These are phyloP conservation scores for Leccinellum rugosiceps DNA, from an alignment of 768 basidiomycete species.

Conservation along the genomic window DNA sequence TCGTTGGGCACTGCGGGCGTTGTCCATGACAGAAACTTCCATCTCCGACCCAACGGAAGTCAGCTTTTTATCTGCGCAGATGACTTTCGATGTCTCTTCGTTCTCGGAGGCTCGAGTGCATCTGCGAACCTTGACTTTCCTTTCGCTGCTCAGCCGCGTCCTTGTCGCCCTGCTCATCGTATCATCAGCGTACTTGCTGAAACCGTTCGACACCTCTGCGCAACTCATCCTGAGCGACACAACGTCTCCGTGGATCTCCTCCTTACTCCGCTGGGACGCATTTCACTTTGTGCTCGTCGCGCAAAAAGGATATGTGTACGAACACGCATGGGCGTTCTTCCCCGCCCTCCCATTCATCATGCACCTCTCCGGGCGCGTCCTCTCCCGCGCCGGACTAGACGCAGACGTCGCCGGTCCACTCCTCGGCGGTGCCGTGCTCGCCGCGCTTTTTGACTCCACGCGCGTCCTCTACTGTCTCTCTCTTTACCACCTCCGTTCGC, in stretches of 20 bases:
- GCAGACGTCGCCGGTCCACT: conserved; percentile 27
- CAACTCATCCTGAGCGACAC: conserved; percentile 14
- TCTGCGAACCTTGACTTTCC: conserved; percentile 18
- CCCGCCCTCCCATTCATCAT: conserved; percentile 64
- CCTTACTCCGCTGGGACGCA: conserved; percentile 80
- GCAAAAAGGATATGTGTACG: conserved; percentile 52
- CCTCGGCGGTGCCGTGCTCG: conserved; percentile 36
- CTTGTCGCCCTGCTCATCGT: conserved; percentile 17
- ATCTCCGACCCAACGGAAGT: no score
- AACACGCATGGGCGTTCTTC: conserved; percentile 88
- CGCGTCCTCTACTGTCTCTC: conserved; percentile 58
- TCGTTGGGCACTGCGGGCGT: no score
- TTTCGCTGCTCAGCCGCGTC: conserved; percentile 23
- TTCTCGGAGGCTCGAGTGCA: conserved; percentile 6
- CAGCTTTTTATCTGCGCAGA: no score
- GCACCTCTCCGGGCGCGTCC: conserved; percentile 31
- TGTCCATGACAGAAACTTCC: no score
- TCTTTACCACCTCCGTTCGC: conserved; percentile 50
- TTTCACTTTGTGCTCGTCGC: conserved; percentile 80
- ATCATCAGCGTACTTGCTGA: conserved; percentile 18
- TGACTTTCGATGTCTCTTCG: neutral
- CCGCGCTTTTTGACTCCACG: conserved; percentile 41
- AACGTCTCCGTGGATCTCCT: conserved; percentile 20
- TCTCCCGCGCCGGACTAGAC: conserved; percentile 10
- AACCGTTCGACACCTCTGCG: conserved; percentile 29